Evolutionary conservation across 116 monocot genomes (phyloP), one percentile per base, ranked within the genome.

Genomic region (Cymodocea nodosa): DNA sequence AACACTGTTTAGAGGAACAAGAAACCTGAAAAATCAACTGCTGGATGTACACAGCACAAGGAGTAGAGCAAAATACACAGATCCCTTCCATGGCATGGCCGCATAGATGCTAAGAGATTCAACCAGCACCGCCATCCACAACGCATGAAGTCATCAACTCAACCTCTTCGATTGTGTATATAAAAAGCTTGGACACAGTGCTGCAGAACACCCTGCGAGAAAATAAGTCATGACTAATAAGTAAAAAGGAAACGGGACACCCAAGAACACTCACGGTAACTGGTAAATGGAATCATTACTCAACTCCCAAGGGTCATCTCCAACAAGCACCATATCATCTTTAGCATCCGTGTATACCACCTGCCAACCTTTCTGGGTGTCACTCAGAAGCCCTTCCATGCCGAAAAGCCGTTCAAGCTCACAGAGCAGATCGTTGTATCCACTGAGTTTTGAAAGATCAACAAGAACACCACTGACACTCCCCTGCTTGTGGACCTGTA

Each of bases 231-330:
- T 11, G 9, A 44, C 44, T 8, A 37, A 6, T 37, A 0, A 44
- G 11, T 44, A 0, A 8, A 44, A 11, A 4, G 44, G 5, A 15
- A 62, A 36, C 18, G 15, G 3, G 14, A 61, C 15, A 61, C 35
- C 7, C 7, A 2, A 35, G 2, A 9, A 48, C 17, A 57, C 2
- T 37, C 23, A 16, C 9, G 39, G 15, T 6, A 69, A 20, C 4
- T 58, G 4, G 19, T 25, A 39, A n/a, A 57, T 57, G 39, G 5
- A 57, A 30, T 3, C 30, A 30, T 35, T 58, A 73, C 70, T 74
- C 54, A 58, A 82, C 82, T 78, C 70, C 90, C 90, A 90, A 24
- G 86, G 81, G 57, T 81, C 79, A 59, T 83, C 86, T 17, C 85
- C 85, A 11, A 90, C 78, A 10, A 83, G 76, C 83, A 90, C 83